Evolutionary conservation across 352 stramenopile genomes (phyloP).

Genomic region (Globisporangium rhizosaccharum): DNA sequence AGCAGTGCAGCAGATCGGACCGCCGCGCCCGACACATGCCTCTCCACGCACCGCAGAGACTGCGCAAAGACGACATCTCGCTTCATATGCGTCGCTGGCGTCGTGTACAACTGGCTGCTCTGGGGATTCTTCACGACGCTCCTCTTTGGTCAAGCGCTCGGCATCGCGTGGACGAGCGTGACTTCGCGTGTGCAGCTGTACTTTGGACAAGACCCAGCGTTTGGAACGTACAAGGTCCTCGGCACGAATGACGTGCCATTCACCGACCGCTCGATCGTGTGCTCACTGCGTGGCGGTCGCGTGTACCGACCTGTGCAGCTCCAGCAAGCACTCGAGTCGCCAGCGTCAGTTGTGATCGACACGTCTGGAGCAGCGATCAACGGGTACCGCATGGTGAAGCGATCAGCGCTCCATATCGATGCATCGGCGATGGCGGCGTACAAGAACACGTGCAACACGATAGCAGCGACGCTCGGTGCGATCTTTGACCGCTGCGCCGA

Average conservation of each 20-base stretch:
- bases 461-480: constrained; percentile 12
- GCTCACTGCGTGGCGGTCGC: constrained; percentile 14
- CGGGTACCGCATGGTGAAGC: constrained; percentile 23
- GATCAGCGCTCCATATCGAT: not conserved
- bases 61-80: too few species aligned
- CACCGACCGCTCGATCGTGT: constrained; percentile 33
- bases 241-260: constrained; percentile 45
- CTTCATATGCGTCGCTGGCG: constrained; percentile 5
- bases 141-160: constrained; percentile 29
- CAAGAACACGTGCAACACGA: too few species aligned
- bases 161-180: constrained; percentile 17
- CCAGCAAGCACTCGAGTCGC: not conserved
- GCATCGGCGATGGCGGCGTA: not conserved
- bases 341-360: constrained; percentile 10
- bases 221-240: constrained; percentile 13
- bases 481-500: constrained; percentile 14
- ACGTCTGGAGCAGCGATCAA: constrained; percentile 10
- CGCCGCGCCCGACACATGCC: too few species aligned
- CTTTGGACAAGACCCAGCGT: constrained; percentile 7
- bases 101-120: constrained; percentile 23
- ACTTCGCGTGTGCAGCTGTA: too few species aligned
- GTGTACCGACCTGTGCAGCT: constrained; percentile 29
- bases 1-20: too few species aligned
- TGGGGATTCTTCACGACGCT: constrained; percentile 24
- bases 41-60: too few species aligned